phyloP scores from a whole-genome alignment of 2,329 filamentous ascomycete species.

The Talaromyces rugulosus region DNA sequence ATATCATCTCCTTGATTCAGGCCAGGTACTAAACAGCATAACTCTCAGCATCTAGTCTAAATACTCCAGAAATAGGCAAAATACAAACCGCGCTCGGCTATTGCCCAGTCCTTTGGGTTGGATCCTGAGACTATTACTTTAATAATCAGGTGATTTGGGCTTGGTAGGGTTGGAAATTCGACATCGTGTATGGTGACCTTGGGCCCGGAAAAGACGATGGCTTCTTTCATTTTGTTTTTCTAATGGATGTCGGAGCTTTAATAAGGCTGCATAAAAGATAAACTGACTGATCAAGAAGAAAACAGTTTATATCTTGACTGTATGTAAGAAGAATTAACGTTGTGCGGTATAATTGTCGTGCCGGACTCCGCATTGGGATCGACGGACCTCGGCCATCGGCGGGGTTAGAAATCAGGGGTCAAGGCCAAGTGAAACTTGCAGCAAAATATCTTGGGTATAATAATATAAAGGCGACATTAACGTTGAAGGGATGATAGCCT shows the following conservation, averaged over 20 bases:
- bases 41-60: background rate
- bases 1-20: slow-evolving; percentile 21
- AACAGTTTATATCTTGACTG: background rate
- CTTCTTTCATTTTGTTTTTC: background rate
- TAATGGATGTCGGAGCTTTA: background rate
- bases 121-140: background rate
- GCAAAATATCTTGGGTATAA: no score
- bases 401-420: background rate
- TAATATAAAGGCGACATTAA: no score
- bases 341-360: background rate
- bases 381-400: background rate
- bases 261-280: background rate
- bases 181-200: background rate
- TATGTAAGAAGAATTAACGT: background rate
- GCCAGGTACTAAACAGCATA: background rate
- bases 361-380: background rate
- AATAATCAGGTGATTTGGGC: background rate
- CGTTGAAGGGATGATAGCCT: no score
- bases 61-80: background rate
- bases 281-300: background rate
- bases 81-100: background rate
- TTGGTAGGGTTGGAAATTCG: background rate
- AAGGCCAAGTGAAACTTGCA: no score
- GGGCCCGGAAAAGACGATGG: background rate
- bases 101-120: slow-evolving; percentile 5